These are phyloP conservation scores for Tagetes patula DNA, from an alignment of 129 eudicot species.

Conservation along the genomic window DNA sequence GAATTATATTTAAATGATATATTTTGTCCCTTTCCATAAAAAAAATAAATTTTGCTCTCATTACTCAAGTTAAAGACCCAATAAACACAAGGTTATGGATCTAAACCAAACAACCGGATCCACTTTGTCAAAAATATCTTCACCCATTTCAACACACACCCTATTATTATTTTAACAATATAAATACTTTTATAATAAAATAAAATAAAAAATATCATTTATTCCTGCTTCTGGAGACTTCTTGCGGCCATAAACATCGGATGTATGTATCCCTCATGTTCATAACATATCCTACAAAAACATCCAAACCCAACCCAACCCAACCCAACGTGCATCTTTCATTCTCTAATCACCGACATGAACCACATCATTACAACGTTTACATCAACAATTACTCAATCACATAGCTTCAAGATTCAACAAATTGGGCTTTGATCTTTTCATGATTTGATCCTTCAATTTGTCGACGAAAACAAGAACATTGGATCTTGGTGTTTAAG, in stretches of 20 bases:
- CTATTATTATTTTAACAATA: conserved; percentile 9
- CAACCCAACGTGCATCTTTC: not conserved
- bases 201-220: not conserved
- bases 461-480: conserved; percentile 13
- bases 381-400: not conserved
- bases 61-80: too few relatives aligned
- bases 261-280: not conserved
- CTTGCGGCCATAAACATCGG: conserved; percentile 19
- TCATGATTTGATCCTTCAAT: not conserved
- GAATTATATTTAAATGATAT: too few relatives aligned
- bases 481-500: not conserved
- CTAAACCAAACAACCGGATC: too few relatives aligned
- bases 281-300: conserved; percentile 6
- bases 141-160: conserved; percentile 10
- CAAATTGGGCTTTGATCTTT: not conserved
- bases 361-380: not conserved
- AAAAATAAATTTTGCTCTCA: too few relatives aligned
- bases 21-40: too few relatives aligned
- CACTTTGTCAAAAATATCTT: not conserved
- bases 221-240: conserved; percentile 31
- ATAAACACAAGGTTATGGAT: too few relatives aligned
- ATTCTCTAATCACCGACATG: conserved; percentile 8
- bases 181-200: not conserved
- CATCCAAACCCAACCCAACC: not conserved
- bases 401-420: conserved; percentile 3